Conservation (phyloP, 768 basidiomycete species). For the Boletus tomentosulus region DNA sequence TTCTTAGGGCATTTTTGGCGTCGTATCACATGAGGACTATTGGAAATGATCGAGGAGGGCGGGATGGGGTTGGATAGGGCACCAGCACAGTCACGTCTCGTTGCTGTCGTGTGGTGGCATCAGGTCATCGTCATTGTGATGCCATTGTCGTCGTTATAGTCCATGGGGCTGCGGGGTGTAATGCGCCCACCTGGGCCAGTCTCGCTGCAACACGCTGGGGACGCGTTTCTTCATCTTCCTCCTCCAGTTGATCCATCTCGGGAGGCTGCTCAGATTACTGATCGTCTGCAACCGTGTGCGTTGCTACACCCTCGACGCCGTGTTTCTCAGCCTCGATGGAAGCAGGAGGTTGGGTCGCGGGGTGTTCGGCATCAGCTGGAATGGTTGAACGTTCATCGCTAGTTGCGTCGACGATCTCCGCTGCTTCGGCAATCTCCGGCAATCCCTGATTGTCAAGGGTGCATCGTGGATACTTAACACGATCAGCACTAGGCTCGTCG, state of each 20-base stretch:
- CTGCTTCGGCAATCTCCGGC: conserved; percentile 9
- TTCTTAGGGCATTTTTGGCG: no score
- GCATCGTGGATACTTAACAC: not conserved
- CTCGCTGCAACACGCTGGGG: conserved; percentile 56
- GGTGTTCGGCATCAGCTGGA: not conserved
- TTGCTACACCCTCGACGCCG: conserved; percentile 8
- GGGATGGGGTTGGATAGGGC: no score
- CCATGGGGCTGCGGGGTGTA: no score
- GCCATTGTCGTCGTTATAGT: no score
- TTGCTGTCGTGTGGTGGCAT: no score
- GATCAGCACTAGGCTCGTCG: conserved; percentile 9
- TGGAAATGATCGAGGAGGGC: no score
- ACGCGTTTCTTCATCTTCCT: conserved; percentile 51
- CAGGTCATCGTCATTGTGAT: no score
- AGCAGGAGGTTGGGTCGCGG: not conserved
- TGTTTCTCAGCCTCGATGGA: conserved; percentile 2
- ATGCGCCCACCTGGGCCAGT: conserved; percentile 58
- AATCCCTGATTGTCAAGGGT: conserved; percentile 6
- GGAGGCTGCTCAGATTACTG: conserved; percentile 3
- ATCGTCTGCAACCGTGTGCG: no score
- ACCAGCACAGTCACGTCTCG: no score
- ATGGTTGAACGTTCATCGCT: not conserved
- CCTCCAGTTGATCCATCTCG: conserved; percentile 14
- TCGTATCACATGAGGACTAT: no score
- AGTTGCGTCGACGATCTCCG: not conserved